A percentile compares a stretch with the other conserved stretches of the same genome.
Conservation (phyloP, 2,329 filamentous ascomycete species). For the Exophiala oligosperma region DNA sequence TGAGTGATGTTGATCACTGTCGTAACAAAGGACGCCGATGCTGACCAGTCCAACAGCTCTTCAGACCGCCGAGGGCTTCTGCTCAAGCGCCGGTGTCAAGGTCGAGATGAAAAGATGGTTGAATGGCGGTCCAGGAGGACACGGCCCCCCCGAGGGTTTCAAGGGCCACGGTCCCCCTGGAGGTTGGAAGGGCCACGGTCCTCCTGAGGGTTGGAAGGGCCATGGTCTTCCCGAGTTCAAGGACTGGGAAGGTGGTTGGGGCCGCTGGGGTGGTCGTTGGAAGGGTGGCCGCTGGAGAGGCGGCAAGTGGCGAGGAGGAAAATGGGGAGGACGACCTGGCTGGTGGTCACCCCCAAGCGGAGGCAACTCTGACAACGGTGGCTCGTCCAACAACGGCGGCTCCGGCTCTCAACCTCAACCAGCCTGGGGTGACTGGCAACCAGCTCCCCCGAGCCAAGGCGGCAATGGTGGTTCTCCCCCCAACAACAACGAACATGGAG, state of each 20-base stretch:
- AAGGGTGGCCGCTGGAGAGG: background rate
- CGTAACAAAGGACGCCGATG: background rate
- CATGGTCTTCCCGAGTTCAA: too few relatives aligned
- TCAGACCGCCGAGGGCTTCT: constrained; percentile 2
- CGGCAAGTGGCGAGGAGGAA: background rate
- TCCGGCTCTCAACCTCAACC: background rate
- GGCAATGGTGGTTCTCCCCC: too few relatives aligned
- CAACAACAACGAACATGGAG: background rate
- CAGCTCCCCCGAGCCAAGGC: too few relatives aligned
- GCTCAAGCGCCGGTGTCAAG: background rate
- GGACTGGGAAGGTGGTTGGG: background rate
- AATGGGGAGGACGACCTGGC: background rate
- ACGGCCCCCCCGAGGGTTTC: background rate
- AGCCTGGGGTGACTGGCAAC: too few relatives aligned
- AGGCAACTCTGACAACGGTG: background rate
- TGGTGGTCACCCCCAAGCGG: background rate
- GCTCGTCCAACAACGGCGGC: background rate
- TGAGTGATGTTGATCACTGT: background rate
- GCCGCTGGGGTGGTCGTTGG: background rate
- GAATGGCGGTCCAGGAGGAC: background rate
- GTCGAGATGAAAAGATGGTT: constrained; percentile 2
- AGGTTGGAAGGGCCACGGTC: background rate
- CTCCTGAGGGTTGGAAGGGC: background rate
- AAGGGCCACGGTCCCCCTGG: background rate
- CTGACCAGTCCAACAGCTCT: background rate